Base-by-base conservation (phyloP, 2,329 filamentous ascomycete genomes). In the Pseudopithomyces maydicus region DNA sequence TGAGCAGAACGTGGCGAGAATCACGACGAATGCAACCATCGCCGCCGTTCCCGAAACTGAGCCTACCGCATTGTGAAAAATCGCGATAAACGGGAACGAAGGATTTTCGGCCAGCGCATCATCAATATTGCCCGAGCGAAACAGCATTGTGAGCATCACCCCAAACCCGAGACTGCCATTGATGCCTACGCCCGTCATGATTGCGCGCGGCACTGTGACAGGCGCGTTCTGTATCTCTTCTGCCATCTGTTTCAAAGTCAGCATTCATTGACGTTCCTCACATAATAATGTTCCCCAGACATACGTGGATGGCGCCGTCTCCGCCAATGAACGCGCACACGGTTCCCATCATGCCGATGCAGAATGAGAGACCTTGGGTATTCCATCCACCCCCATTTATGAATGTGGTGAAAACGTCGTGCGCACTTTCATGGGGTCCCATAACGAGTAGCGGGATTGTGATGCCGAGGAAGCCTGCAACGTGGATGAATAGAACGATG, bases 381-480 rank as follows among this genome's bases (percentile, higher is more conserved):
- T 69, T 62, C 74, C 78, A 82, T 3, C 69, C 74, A 1, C 79
- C 79, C 20, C 63, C 49, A 52, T 82, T 80, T n/a, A 70, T 62
- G 58, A 82, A 82, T 0, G 73, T 56, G 3, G 75, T 72, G 54
- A 82, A 80, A 0, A 81, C 79, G 1, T 74, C 71, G 19, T 70
- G 53, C 0, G 75, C 63, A 14, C 65, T 62, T n/a, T 67, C 69
- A 29, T 71, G 72, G 1, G 75, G 74, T 2, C 74, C 75, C 61
- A 79, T 69, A 1, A 74, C 71, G 60, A 75, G 75, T 8, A 82
- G 66, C 2, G 77, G 71, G 22, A 81, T 76, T 19, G 83, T 66
- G 52, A 81, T 76, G 3, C 74, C 79, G 52, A 82, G 78, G 58
- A 82, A 79, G 3, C 80, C 81, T n/a, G 78, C 56, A 23, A 82